Evolutionary conservation across 495 filamentous ascomycete genomes (phyloP).

Genomic region (Polyplosphaeria fusca): DNA sequence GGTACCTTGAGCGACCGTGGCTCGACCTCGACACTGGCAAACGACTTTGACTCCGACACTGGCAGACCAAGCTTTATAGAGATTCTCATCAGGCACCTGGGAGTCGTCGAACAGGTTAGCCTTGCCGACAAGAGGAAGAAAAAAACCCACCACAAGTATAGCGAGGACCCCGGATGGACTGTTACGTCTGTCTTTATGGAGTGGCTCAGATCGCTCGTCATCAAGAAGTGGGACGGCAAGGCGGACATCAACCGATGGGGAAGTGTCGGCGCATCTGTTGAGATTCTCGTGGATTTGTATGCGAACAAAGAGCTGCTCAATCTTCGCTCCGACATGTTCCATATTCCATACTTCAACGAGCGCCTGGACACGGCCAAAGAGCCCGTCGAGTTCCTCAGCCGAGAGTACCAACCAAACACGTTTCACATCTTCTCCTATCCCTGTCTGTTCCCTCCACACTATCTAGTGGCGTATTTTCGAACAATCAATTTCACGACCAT

Average conservation of each 20-base stretch:
- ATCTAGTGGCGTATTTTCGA: conserved; percentile 79
- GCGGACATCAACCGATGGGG: conserved; percentile 63
- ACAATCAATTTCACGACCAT: conserved; percentile 83
- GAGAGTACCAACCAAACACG: conserved; percentile 54
- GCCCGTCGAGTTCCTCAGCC: conserved; percentile 70
- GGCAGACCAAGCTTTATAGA: not conserved
- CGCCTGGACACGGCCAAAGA: conserved; percentile 73
- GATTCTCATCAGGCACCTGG: conserved; percentile 22
- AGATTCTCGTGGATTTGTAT: conserved; percentile 72
- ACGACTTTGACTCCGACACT: not conserved
- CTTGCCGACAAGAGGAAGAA: conserved; percentile 7
- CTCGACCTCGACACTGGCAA: too few relatives aligned
- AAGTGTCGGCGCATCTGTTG: conserved; percentile 68
- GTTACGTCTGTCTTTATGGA: conserved; percentile 54
- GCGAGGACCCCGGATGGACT: conserved; percentile 27
- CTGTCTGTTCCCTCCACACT: conserved; percentile 71
- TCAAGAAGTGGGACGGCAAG: conserved; percentile 75
- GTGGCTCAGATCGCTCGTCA: conserved; percentile 71
- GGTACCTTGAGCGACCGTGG: conserved; percentile 38
- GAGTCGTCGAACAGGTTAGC: conserved; percentile 17
- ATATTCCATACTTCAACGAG: conserved; percentile 71
- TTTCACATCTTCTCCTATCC: conserved; percentile 77
- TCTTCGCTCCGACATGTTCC: conserved; percentile 64
- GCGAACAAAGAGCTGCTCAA: conserved; percentile 57
- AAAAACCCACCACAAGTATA: conserved; percentile 2